These are phyloP conservation scores for Tolypocladium cylindrosporum DNA, from an alignment of 2,329 filamentous ascomycete species.

Conservation along the genomic window DNA sequence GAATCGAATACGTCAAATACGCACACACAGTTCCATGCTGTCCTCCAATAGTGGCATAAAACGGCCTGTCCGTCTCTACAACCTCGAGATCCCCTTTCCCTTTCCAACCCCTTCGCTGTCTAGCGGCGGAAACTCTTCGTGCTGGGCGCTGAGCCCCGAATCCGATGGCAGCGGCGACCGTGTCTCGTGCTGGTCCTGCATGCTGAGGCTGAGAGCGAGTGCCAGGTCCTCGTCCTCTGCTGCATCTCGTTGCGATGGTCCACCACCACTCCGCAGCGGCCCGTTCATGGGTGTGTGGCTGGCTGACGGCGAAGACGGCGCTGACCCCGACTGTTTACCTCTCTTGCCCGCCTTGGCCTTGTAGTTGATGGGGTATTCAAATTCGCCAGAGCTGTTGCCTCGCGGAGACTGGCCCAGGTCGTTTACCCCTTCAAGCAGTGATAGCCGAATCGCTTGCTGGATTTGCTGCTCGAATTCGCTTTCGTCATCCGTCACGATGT, in stretches of 20 bases:
- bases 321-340: slow-evolving; percentile 23
- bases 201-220: slow-evolving; percentile 48
- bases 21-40: not conserved
- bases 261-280: slow-evolving; percentile 7
- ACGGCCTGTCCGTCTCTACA: slow-evolving; percentile 9
- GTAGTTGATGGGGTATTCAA: slow-evolving; percentile 42
- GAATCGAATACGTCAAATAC: not conserved
- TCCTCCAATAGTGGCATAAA: not conserved
- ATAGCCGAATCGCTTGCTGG: slow-evolving; percentile 52
- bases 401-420: slow-evolving; percentile 34
- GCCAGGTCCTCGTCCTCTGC: slow-evolving; percentile 46
- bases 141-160: slow-evolving; percentile 6
- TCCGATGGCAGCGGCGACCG: slow-evolving; percentile 5
- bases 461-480: slow-evolving; percentile 52
- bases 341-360: slow-evolving; percentile 30
- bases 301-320: slow-evolving; percentile 23
- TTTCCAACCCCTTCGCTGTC: slow-evolving; percentile 32
- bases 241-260: slow-evolving; percentile 8
- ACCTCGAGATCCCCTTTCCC: slow-evolving; percentile 24
- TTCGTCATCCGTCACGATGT: slow-evolving; percentile 22
- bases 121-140: slow-evolving; percentile 31
- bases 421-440: slow-evolving; percentile 45
- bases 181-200: slow-evolving; percentile 40
- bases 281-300: slow-evolving; percentile 23
- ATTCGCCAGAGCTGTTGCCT: slow-evolving; percentile 35